Percentiles rank a stretch among this genome's conserved stretches.
These are phyloP conservation scores for Cymbidium sinense DNA, from an alignment of 106 monocot genomes.

Conservation along the genomic window DNA sequence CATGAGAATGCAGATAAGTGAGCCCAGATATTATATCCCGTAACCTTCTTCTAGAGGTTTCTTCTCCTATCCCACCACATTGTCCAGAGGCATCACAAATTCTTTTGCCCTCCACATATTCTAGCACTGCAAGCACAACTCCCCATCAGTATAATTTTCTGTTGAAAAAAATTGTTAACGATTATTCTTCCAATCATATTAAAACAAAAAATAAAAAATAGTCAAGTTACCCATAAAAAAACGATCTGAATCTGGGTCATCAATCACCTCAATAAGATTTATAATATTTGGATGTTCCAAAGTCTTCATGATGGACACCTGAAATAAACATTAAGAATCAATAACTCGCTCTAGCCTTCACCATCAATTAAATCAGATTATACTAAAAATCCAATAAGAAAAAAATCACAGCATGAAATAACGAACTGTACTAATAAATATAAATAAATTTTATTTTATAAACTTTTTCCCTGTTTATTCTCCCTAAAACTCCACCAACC, in stretches of 20 bases:
- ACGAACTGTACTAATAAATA: not conserved
- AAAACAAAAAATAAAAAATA: not conserved
- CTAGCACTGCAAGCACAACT: slow-evolving; percentile 51
- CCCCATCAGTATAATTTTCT: not conserved
- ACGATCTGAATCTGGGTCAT: slow-evolving; percentile 48
- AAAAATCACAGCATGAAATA: not conserved
- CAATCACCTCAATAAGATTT: slow-evolving; percentile 69
- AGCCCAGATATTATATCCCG: slow-evolving; percentile 80
- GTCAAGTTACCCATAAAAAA: slow-evolving; percentile 39
- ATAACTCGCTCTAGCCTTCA: not conserved
- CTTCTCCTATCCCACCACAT: slow-evolving; percentile 52
- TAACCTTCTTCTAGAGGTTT: slow-evolving; percentile 54
- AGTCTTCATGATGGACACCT: slow-evolving; percentile 66
- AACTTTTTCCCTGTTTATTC: not conserved
- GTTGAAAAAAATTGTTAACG: not conserved
- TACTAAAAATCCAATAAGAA: not conserved
- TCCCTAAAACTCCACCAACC: not conserved
- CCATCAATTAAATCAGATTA: not conserved
- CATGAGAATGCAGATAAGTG: slow-evolving; percentile 90
- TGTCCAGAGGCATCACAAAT: slow-evolving; percentile 61
- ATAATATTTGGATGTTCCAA: slow-evolving; percentile 56
- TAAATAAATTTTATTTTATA: not conserved
- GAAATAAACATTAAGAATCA: slow-evolving; percentile 3
- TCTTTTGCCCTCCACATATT: slow-evolving; percentile 77
- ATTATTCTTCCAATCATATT: not conserved